Evolutionary conservation across 2,329 filamentous ascomycete genomes (phyloP), one percentile per base, ranked within the genome.

Genomic region (Hypomyces perniciosus): DNA sequence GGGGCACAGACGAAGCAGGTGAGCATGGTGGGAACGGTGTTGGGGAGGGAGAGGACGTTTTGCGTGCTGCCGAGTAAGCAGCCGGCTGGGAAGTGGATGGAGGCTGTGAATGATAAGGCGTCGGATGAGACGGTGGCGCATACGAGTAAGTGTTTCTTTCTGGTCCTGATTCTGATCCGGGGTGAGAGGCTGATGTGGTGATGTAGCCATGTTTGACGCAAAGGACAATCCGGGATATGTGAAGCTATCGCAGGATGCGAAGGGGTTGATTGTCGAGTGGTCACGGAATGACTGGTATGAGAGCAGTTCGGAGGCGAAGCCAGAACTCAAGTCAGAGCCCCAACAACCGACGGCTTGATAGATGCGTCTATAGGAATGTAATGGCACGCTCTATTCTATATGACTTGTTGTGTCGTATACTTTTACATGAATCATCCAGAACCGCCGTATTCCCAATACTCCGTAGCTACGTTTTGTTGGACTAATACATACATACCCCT

Each of bases 81-180:
- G 56, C 55, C 68, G 5, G 68, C 78, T 54, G 70, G 80, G 61
- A 56, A 76, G 60, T 95, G 88, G 86, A 75, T 76, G 56, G 78
- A 81, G 61, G 85, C 83, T 4, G 74, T 90, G 50, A 99, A 97
- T 64, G 84, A 95, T 54, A 82, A 80, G 60, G 89, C 86, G 1
- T 73, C 70, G 8, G 89, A 95, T 60, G 93, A 97, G 72, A 83
- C 85, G 1, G 72, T 73, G 56, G 92, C 92, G 29, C 93, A 97
- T 68, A 88, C 85, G 74, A 74, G 80, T 77, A 75, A 68, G 78
- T 74, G 34, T 1, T 30, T 41, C 33, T 27, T 20, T 20, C 33
- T 30, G 42, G 27, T 50, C 4, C n/a, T 31, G 10, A 5, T 7
- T 27, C 44, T 45, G 34, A 44, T 6, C 6, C 12, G 30, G 20